Evolutionary conservation across 2,329 filamentous ascomycete species (phyloP).

Genomic region (Paraphaeosphaeria sporulosa): DNA sequence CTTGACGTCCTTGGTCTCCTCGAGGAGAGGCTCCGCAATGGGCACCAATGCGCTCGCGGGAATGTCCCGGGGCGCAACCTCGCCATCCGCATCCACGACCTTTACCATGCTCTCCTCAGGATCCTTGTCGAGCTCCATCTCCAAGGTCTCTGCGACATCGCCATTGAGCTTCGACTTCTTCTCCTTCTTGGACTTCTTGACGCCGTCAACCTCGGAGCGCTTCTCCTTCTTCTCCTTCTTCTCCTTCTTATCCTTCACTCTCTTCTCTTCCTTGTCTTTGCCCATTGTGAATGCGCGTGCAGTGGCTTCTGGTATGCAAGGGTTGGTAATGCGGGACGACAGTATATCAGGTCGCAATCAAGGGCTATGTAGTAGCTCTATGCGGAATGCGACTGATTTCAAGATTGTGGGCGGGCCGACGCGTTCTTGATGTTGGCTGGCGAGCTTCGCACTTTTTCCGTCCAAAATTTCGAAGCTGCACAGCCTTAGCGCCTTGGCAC

Average conservation of each 20-base stretch:
- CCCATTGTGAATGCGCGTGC: conserved; percentile 35
- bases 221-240: conserved; percentile 73
- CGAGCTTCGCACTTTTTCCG: conserved; percentile 13
- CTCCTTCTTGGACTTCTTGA: conserved; percentile 64
- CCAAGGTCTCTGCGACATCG: conserved; percentile 65
- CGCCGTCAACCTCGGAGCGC: conserved; percentile 54
- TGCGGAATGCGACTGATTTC: neutral
- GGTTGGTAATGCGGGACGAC: neutral
- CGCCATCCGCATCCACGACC: conserved; percentile 50
- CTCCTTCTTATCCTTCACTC: conserved; percentile 62
- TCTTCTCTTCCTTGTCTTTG: conserved; percentile 50
- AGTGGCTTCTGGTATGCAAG: neutral
- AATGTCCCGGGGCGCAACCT: conserved; percentile 52
- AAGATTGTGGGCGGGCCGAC: neutral
- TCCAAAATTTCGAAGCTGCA: conserved; percentile 18
- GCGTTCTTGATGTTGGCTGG: conserved; percentile 3
- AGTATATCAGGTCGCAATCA: neutral
- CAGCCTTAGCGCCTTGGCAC: conserved; percentile 10
- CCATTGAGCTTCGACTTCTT: conserved; percentile 72
- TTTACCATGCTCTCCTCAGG: conserved; percentile 61
- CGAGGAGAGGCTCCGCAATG: conserved; percentile 81
- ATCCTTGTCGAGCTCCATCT: conserved; percentile 65
- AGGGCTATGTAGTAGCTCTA: neutral
- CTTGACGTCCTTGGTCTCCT: conserved; percentile 73
- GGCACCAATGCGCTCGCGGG: conserved; percentile 71